A percentile compares a stretch with the other conserved stretches of the same genome.
phyloP scores from a whole-genome alignment of 768 basidiomycete species.

The Russula vinacea region DNA sequence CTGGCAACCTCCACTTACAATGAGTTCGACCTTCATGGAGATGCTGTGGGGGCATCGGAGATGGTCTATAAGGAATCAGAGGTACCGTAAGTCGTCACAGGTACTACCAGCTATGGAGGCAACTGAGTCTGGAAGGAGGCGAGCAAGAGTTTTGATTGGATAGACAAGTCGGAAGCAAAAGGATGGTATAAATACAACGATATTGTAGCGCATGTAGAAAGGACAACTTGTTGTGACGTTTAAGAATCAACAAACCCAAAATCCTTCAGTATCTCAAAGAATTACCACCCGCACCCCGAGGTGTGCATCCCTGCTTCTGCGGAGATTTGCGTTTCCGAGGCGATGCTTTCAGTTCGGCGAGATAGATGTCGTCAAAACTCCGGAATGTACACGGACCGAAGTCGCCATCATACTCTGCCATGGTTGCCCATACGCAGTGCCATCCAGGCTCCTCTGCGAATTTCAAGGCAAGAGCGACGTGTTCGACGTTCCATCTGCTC shows the following conservation, averaged over 20 bases:
- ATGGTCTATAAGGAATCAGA: background rate
- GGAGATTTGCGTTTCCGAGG: slow-evolving; percentile 17
- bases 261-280: too few relatives aligned
- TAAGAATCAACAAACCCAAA: too few relatives aligned
- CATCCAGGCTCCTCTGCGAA: slow-evolving; percentile 49
- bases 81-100: background rate
- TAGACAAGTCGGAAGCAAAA: slow-evolving; percentile 6
- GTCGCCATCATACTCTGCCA: slow-evolving; percentile 48
- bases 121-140: background rate
- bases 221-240: too few relatives aligned
- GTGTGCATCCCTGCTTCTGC: slow-evolving; percentile 7
- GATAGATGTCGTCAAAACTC: slow-evolving; percentile 32
- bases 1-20: background rate
- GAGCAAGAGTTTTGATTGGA: background rate
- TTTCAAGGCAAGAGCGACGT: slow-evolving; percentile 53
- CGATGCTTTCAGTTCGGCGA: slow-evolving; percentile 46
- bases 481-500: slow-evolving; percentile 46
- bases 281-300: slow-evolving; percentile 6
- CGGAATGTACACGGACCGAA: slow-evolving; percentile 40
- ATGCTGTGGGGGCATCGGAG: background rate
- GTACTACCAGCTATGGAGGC: background rate
- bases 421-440: slow-evolving; percentile 65
- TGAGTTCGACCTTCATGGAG: background rate
- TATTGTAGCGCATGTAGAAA: too few relatives aligned
- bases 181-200: slow-evolving; percentile 24